Base-by-base conservation (phyloP, 768 basidiomycete species). In the Podaxis sp. region DNA sequence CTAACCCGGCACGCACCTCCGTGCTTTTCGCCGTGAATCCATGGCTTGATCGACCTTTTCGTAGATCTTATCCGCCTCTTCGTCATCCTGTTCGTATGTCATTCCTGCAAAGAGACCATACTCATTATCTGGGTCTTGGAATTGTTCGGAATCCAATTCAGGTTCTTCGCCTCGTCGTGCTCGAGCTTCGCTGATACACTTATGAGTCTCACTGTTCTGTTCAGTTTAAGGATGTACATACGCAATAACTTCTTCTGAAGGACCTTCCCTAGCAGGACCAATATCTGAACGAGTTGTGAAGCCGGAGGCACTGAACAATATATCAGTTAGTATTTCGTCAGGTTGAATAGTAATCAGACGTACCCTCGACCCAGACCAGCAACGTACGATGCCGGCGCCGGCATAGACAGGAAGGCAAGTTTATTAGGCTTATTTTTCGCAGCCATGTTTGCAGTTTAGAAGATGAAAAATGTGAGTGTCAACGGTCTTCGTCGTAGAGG, bases 241-340 rank as follows among this genome's bases (percentile, higher is more conserved):
- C 89, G 93, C 95, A 53, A 96, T 80, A 0, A 88, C 87, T 74
- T 95, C 94, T 35, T 93, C 95, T 16, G 91, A 92, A 0, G 95
- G 94, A 0, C 93, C 94, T 69, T 97, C 95, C 72, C 97, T 80
- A 6, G 97, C 97, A 37, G 97, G 97, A 70, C 97, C 97, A 61
- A 99, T 98, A 86, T 98, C 97, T 44, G 94, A 96, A 51, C 95
- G 90, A 5, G 96, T 98, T 0, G 96, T 98, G 76, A 98, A 98
- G 61, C 95, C 95, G 50, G 95, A 96, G 53, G 95, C 95, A 76
- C 93, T 95, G 64, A 23, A 61, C 18, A 5, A 55, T 25, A 42
- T 37, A 23, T 59, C n/a, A 23, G n/a, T 53, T 50, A 28, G 14
- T 35, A 57, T 32, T 42, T 16, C 37, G n/a, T 25, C 18, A 58